Evolutionary conservation across 2,329 filamentous ascomycete species (phyloP).

Genomic region (Clonostachys byssicola): DNA sequence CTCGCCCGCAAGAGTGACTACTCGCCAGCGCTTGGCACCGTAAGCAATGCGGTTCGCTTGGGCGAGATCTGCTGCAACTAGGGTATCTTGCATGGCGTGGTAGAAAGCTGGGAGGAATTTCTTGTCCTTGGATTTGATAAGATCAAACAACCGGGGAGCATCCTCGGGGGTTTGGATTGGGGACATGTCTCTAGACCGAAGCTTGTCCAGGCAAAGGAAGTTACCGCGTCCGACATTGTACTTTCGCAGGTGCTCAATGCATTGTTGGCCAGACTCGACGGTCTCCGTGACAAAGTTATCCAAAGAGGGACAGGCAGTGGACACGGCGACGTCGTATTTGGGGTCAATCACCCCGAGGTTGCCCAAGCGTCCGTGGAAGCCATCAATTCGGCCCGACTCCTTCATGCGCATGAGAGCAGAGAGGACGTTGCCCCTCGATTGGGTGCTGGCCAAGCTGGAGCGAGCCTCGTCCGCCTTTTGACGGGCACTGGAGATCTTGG

Average conservation of each 20-base stretch:
- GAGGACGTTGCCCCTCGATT: conserved; percentile 90
- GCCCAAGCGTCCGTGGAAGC: conserved; percentile 91
- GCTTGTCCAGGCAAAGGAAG: conserved; percentile 91
- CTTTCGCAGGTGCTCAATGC: conserved; percentile 95
- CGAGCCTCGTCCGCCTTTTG: conserved; percentile 96
- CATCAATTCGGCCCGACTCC: conserved; percentile 93
- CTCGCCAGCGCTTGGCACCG: conserved; percentile 87
- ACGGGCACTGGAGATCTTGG: conserved; percentile 81
- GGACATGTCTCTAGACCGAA: conserved; percentile 73
- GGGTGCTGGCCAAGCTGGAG: conserved; percentile 82
- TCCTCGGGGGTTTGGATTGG: conserved; percentile 85
- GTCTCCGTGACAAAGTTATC: conserved; percentile 97
- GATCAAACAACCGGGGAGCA: conserved; percentile 87
- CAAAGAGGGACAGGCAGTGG: conserved; percentile 85
- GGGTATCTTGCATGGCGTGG: conserved; percentile 89
- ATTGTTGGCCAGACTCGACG: conserved; percentile 94
- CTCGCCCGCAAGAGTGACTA: conserved; percentile 92
- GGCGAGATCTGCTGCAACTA: conserved; percentile 88
- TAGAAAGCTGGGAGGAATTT: conserved; percentile 90
- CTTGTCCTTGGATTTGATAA: conserved; percentile 85
- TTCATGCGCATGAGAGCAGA: conserved; percentile 90
- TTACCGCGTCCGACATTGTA: conserved; percentile 96
- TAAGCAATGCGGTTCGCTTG: conserved; percentile 98
- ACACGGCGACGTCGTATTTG: conserved; percentile 96
- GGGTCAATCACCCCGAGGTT: conserved; percentile 92